A percentile compares a stretch with the other conserved stretches of the same genome.
Conservation (phyloP, 1,284 basidiomycete species). For the Kalmanozyma brasiliensis region DNA sequence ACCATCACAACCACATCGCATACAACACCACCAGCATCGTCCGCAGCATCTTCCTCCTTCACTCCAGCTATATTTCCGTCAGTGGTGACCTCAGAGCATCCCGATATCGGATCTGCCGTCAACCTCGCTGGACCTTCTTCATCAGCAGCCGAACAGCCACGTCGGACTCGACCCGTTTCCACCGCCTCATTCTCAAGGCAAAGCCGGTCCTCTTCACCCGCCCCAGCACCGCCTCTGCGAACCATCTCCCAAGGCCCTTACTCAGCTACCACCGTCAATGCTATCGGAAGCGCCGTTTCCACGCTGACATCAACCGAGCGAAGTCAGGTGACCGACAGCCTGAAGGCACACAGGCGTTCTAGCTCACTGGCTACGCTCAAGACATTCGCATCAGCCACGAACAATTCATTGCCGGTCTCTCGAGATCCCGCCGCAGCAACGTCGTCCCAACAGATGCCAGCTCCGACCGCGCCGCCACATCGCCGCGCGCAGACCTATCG, state of each 20-base stretch:
- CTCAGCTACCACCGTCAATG: slow-evolving; percentile 38
- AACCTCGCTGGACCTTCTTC: slow-evolving; percentile 14
- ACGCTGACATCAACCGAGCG: slow-evolving; percentile 29
- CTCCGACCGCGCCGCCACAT: slow-evolving; percentile 34
- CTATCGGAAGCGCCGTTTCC: slow-evolving; percentile 29
- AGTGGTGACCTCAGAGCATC: slow-evolving; percentile 9
- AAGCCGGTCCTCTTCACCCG: slow-evolving; percentile 39
- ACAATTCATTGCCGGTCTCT: slow-evolving; percentile 9
- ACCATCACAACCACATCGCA: slow-evolving; percentile 3
- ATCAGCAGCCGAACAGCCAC: not conserved
- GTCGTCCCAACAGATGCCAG: slow-evolving; percentile 27
- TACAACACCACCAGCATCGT: slow-evolving; percentile 10
- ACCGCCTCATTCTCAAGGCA: slow-evolving; percentile 18
- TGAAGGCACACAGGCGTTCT: slow-evolving; percentile 30
- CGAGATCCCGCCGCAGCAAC: slow-evolving; percentile 7
- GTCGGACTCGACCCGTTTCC: slow-evolving; percentile 11
- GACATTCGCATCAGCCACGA: slow-evolving; percentile 21
- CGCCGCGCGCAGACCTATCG: slow-evolving; percentile 29
- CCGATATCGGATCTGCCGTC: slow-evolving; percentile 9
- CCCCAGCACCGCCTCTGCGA: slow-evolving; percentile 35
- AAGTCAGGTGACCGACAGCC: slow-evolving; percentile 30
- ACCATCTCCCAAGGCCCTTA: slow-evolving; percentile 29
- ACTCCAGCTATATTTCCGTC: not conserved
- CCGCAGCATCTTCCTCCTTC: slow-evolving; percentile 3
- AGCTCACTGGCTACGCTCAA: slow-evolving; percentile 39